Evolutionary conservation across 2,329 filamentous ascomycete species (phyloP).

Genomic region (Fusarium albosuccineum): DNA sequence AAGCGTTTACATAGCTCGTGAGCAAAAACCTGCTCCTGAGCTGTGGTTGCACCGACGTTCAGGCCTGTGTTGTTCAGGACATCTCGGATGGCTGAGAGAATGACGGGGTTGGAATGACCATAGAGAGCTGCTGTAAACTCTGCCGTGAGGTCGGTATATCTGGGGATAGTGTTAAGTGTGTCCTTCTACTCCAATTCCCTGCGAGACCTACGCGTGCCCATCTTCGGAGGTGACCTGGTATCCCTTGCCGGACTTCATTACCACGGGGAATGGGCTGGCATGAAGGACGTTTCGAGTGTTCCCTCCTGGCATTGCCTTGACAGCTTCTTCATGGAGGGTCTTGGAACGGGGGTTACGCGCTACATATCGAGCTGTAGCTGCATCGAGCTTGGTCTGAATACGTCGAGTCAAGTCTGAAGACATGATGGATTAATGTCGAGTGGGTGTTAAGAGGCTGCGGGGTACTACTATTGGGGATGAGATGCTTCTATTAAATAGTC

Average conservation of each 20-base stretch:
- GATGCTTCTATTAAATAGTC: conserved; percentile 4
- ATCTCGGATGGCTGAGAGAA: conserved; percentile 62
- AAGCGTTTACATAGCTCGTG: conserved; percentile 67
- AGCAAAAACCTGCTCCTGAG: conserved; percentile 66
- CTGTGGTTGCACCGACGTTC: conserved; percentile 66
- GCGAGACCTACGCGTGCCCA: conserved; percentile 49
- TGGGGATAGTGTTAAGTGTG: conserved; percentile 27
- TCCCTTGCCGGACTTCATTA: conserved; percentile 54
- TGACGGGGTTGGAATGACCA: conserved; percentile 71
- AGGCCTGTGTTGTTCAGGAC: conserved; percentile 63
- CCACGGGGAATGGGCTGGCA: conserved; percentile 59
- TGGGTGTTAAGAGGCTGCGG: not conserved
- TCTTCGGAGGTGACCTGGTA: conserved; percentile 57
- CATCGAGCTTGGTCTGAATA: conserved; percentile 48
- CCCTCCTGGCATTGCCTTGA: conserved; percentile 57
- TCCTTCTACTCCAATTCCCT: too few relatives aligned
- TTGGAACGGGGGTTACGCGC: conserved; percentile 55
- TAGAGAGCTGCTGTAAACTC: conserved; percentile 76
- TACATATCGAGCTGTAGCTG: conserved; percentile 52
- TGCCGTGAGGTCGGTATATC: conserved; percentile 71
- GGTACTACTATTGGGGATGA: not conserved
- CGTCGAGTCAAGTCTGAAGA: conserved; percentile 32
- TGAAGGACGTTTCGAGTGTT: conserved; percentile 61
- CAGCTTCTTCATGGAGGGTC: conserved; percentile 54
- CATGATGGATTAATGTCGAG: conserved; percentile 21